Evolutionary conservation across 208 protist species (phyloP), one percentile per base, ranked within the genome.

Genomic region (Trypanosoma mega): DNA sequence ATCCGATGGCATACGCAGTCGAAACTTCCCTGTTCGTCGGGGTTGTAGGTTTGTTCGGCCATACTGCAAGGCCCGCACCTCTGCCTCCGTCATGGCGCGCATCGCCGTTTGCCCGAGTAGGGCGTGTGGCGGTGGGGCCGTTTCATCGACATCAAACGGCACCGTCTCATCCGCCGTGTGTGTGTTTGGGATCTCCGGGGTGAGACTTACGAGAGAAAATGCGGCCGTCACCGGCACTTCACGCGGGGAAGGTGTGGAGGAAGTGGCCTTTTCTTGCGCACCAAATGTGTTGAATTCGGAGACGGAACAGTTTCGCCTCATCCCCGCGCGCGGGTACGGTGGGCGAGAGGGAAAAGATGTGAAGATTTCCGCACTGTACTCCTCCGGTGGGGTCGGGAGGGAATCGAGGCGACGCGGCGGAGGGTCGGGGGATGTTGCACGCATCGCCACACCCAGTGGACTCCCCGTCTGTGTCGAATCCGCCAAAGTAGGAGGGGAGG

Each of bases 241-340:
- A n/a, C n/a, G n/a, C n/a, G n/a, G n/a, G n/a, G n/a, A n/a, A n/a
- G n/a, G n/a, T n/a, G n/a, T n/a, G n/a, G n/a, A n/a, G n/a, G 34
- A 12, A 39, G 34, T 39, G 34, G 34, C 34, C 6, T 46, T 9
- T 59, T 60, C 11, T 33, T 52, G 1, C 18, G 20, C 11, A 34
- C 30, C 20, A 23, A 6, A 12, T 43, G 3, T 30, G 20, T 37
- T 23, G 9, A 30, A 37, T 56, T 49, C 24, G 20, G 36, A 20
- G 18, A 16, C 30, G 78, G 69, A 20, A 72, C 24, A 14, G 57
- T 37, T 18, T 78, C 74, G 41, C 57, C 46, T 85, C 67, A 27
- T 85, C 78, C 55, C 80, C 78, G 23, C 65, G 63, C 76, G 80
- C 11, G 76, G 80, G 53, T 82, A 83, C 54, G 54, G 29, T 5